These are phyloP conservation scores for Caryopteris hybrid DNA, from an alignment of 305 asterid genomes.

Conservation along the genomic window DNA sequence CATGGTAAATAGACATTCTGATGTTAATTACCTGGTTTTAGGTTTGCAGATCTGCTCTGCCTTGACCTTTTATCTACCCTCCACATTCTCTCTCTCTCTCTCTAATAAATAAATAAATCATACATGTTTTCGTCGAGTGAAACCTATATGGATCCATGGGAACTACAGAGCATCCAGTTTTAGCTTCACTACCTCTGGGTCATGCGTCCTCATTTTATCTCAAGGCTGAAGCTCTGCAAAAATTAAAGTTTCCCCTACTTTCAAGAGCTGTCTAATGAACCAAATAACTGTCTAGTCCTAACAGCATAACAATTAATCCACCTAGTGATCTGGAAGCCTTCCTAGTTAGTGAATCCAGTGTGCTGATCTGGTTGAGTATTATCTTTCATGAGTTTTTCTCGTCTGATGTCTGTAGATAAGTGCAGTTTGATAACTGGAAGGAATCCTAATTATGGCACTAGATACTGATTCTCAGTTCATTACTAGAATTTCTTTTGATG, in stretches of 20 bases:
- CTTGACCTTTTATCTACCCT: background rate
- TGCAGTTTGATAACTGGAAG: background rate
- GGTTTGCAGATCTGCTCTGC: too few species aligned
- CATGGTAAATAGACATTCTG: conserved; percentile 2
- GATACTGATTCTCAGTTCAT: conserved; percentile 4
- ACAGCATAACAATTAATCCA: background rate
- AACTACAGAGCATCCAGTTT: background rate
- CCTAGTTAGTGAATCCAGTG: background rate
- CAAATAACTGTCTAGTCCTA: background rate
- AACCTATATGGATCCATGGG: background rate
- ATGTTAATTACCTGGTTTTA: conserved; percentile 13
- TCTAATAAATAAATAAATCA: too few species aligned
- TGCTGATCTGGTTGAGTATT: background rate
- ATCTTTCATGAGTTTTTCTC: conserved; percentile 1
- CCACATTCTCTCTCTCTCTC: too few species aligned
- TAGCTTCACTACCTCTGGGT: background rate
- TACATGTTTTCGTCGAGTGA: too few species aligned
- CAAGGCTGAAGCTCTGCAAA: background rate
- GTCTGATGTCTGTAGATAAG: background rate
- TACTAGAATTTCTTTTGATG: background rate
- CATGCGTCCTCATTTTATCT: background rate
- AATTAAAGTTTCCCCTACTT: background rate
- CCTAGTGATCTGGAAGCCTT: background rate
- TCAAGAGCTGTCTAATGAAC: background rate
- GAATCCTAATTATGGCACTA: background rate